Conservation (phyloP, 306 rosid genomes). For the Citrullus colocynthis region DNA sequence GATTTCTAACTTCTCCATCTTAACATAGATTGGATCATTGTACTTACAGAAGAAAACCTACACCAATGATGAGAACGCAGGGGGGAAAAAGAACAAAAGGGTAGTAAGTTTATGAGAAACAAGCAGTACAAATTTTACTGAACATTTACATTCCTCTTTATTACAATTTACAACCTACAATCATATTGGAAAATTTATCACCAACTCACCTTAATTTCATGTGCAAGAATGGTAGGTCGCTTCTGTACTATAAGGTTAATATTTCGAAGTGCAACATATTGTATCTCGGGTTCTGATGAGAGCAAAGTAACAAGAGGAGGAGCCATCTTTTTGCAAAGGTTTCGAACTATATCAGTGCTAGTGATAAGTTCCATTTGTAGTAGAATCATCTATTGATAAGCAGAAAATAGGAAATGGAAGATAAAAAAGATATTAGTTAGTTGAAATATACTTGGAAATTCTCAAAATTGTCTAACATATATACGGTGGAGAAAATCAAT, state of each 20-base stretch:
- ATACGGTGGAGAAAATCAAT: constrained; percentile 11
- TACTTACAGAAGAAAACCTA: constrained; percentile 99
- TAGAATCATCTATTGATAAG: constrained; percentile 74
- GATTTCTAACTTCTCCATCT: constrained; percentile 95
- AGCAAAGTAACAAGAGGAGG: constrained; percentile 98
- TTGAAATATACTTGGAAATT: background rate
- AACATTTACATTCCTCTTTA: background rate
- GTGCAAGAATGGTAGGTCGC: constrained; percentile 96
- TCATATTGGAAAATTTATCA: constrained; percentile 7
- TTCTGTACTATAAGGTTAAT: constrained; percentile 98
- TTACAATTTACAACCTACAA: background rate
- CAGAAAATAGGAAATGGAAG: constrained; percentile 14
- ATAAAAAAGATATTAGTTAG: background rate
- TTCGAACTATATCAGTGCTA: constrained; percentile 91
- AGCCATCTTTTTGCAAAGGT: constrained; percentile 99
- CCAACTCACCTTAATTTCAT: constrained; percentile 80
- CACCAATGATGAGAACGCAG: background rate
- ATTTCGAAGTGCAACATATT: constrained; percentile 93
- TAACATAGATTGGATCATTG: constrained; percentile 97
- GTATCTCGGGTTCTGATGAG: constrained; percentile 99
- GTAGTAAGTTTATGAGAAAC: background rate
- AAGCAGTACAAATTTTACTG: no score
- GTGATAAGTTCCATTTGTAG: constrained; percentile 99
- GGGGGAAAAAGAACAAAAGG: background rate
- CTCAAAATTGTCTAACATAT: background rate